Percentiles rank a stretch among this genome's conserved stretches.
Conservation (phyloP, 2,329 filamentous ascomycete species). For the Chlorencoelia australis region DNA sequence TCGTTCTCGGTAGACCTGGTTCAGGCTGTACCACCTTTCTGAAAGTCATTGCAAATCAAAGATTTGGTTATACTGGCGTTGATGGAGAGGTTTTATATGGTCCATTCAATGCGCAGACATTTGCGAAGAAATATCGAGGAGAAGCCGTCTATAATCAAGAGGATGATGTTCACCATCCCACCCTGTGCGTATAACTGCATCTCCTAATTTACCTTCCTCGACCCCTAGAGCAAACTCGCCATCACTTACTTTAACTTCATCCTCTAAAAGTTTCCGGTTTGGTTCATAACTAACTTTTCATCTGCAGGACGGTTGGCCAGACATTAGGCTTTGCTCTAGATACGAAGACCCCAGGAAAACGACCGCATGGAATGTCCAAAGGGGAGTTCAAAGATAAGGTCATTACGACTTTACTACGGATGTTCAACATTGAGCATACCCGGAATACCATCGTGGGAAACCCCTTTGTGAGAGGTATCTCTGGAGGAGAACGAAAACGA, state of each 20-base stretch:
- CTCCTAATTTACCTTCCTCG: too few species aligned
- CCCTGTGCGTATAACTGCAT: too few species aligned
- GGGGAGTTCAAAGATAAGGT: conserved; percentile 68
- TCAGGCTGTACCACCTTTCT: conserved; percentile 44
- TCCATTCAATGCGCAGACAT: conserved; percentile 59
- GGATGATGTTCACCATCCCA: conserved; percentile 75
- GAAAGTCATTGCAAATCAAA: conserved; percentile 43
- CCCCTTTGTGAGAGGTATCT: conserved; percentile 58
- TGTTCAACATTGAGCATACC: conserved; percentile 92
- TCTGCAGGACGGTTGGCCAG: conserved; percentile 83
- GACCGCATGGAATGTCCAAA: conserved; percentile 64
- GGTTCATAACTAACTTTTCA: too few species aligned
- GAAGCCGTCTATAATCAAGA: conserved; percentile 82
- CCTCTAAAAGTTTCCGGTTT: too few species aligned
- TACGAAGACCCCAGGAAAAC: conserved; percentile 73
- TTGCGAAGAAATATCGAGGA: conserved; percentile 61
- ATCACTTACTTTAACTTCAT: too few species aligned
- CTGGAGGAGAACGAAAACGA: conserved; percentile 69
- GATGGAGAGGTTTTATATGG: conserved; percentile 67
- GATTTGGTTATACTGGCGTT: conserved; percentile 48
- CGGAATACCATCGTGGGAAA: conserved; percentile 78
- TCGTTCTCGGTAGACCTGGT: conserved; percentile 26
- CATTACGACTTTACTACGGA: conserved; percentile 65
- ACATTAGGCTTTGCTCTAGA: conserved; percentile 79
- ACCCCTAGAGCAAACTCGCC: too few species aligned